Base-by-base conservation (phyloP, 2,329 filamentous ascomycete genomes). In the Teratosphaeria viscida region DNA sequence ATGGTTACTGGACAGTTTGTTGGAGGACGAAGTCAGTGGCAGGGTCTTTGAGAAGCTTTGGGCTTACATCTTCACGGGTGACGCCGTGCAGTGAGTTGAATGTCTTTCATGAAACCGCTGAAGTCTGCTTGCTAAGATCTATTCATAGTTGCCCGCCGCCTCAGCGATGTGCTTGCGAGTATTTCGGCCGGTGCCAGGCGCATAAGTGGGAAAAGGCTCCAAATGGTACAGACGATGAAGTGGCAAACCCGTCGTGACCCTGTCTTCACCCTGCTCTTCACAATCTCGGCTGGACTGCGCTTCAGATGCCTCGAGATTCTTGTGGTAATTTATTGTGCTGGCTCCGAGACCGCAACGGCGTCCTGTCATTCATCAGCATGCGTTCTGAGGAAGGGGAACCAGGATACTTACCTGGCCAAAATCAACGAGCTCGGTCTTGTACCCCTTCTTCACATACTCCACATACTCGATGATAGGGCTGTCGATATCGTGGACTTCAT, bases 1-100 rank as follows among this genome's bases (percentile, higher is more conserved):
- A 3, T 83, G 81, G 81, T 67, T 83, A 19, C 54, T 76, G 19
- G 67, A 77, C 3, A 82, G 80, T 0, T 64, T 73, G 0, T 62
- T 82, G 56, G 67, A 67, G 1, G 80, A 83, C 70, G 76, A 74
- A 19, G 71, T 81, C 39, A 79, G 76, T 63, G 80, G 81, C 4
- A 68, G 80, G n/a, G 75, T 82, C 7, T 76, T 83, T 68, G 81
- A 83, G 64, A 82, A 83, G 69, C 77, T 77, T 3, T 83, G 81
- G 81, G 81, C 82, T 60, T 82, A 78, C 79, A 76, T 68, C 75
- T 76, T 65, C 57, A 61, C 61, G 5, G 59, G 61, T 1, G 57
- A 65, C 27, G 58, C 64, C 49, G 63, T 66, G n/a, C 61, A 64
- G 61, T 64, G 34, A 53, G 62, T 61, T 12, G 19, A n/a, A 8